Conservation (phyloP, 768 basidiomycete genomes). For the Lepiota venenata region DNA sequence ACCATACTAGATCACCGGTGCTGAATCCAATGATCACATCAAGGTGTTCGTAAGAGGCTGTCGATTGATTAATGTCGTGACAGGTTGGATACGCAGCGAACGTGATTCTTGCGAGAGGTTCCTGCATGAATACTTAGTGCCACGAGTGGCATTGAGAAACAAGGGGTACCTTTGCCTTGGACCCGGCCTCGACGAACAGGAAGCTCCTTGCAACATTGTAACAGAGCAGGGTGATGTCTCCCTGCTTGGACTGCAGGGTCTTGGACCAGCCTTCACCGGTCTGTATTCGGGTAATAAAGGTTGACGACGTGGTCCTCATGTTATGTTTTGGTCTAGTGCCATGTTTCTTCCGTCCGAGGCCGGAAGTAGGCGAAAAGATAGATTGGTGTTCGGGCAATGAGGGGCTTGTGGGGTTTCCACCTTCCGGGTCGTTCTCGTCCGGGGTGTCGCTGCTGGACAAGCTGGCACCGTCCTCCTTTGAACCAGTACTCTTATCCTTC, state of each 20-base stretch:
- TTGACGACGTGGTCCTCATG: conserved; percentile 86
- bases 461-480: conserved; percentile 66
- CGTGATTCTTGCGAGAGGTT: conserved; percentile 79
- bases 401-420: conserved; percentile 28
- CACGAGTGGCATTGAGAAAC: not conserved
- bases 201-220: conserved; percentile 85
- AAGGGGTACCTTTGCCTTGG: conserved; percentile 69
- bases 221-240: conserved; percentile 84
- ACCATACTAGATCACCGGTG: conserved; percentile 95
- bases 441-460: conserved; percentile 81
- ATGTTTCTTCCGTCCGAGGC: conserved; percentile 57
- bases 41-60: conserved; percentile 73
- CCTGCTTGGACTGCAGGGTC: conserved; percentile 70
- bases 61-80: conserved; percentile 80
- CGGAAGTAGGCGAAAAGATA: conserved; percentile 50
- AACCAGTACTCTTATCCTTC: conserved; percentile 27
- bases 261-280: conserved; percentile 73
- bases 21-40: conserved; percentile 91
- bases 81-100: conserved; percentile 90
- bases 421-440: conserved; percentile 53
- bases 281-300: conserved; percentile 87
- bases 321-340: conserved; percentile 82
- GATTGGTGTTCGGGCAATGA: conserved; percentile 46
- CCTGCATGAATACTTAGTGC: conserved; percentile 40
- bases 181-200: conserved; percentile 84